Evolutionary conservation across 108 stramenopile species (phyloP).

Genomic region (Nannochloropsis salina): DNA sequence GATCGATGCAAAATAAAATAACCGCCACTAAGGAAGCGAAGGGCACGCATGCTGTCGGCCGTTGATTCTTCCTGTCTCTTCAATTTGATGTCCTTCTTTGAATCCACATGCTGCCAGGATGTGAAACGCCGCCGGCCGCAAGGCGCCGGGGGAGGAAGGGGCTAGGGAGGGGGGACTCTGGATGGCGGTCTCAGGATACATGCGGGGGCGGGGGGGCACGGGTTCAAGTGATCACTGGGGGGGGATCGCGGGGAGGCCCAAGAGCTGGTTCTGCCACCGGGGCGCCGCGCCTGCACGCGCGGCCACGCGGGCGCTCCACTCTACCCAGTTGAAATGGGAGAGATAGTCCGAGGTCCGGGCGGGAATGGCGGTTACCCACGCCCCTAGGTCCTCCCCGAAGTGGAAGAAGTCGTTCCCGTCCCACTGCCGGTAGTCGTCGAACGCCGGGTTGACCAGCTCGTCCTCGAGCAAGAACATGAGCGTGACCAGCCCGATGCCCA

Average conservation of each 20-base stretch:
- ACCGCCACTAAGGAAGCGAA: too few species aligned
- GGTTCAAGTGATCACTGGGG: background rate
- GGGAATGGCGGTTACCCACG: background rate
- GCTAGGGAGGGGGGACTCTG: too few species aligned
- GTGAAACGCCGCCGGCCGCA: too few species aligned
- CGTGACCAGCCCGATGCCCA: background rate
- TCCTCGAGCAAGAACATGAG: constrained; percentile 2
- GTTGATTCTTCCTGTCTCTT: too few species aligned
- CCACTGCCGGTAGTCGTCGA: background rate
- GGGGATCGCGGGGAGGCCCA: background rate
- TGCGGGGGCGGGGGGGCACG: too few species aligned
- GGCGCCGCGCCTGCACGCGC: constrained; percentile 9
- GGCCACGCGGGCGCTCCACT: background rate
- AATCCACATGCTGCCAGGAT: too few species aligned
- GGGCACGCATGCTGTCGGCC: too few species aligned
- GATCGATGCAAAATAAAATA: too few species aligned
- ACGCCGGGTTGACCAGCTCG: background rate
- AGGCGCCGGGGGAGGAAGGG: too few species aligned
- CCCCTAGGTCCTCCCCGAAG: constrained; percentile 1
- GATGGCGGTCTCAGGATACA: too few species aligned
- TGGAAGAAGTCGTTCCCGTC: background rate
- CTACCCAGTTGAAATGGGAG: background rate
- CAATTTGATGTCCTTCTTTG: too few species aligned
- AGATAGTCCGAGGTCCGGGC: background rate
- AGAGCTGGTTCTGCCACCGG: background rate